Percentiles rank a stretch among this genome's conserved stretches.
phyloP scores from a whole-genome alignment of 2,329 filamentous ascomycete genomes.

The Monilinia laxa region DNA sequence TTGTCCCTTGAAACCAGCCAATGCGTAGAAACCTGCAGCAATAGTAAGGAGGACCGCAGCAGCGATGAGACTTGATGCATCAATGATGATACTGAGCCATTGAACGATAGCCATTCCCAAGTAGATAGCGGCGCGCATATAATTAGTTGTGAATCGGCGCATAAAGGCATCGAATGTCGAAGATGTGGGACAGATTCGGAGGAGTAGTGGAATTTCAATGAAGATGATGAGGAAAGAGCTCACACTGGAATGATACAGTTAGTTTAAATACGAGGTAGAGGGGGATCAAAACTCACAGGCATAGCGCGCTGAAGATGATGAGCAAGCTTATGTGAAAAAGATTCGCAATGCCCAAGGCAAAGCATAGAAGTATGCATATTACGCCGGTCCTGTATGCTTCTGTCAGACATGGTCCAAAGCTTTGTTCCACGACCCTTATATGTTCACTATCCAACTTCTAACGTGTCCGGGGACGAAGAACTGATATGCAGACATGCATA shows the following conservation, averaged over 20 bases:
- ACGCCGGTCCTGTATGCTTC: conserved; percentile 59
- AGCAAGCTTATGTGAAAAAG: conserved; percentile 56
- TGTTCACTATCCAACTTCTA: background rate
- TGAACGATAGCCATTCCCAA: conserved; percentile 75
- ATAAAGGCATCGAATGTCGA: conserved; percentile 84
- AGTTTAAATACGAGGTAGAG: background rate
- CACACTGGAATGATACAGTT: conserved; percentile 48
- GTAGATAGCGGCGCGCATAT: conserved; percentile 91
- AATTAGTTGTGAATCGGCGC: conserved; percentile 91
- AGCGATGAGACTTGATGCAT: conserved; percentile 74
- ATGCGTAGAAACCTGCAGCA: conserved; percentile 75
- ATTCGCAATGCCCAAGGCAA: conserved; percentile 67
- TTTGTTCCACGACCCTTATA: background rate
- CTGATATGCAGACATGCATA: background rate
- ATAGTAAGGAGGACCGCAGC: conserved; percentile 78
- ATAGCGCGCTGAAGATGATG: conserved; percentile 49
- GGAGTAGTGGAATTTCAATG: conserved; percentile 87
- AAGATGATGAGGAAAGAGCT: conserved; percentile 76
- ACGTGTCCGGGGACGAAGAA: background rate
- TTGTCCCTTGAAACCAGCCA: conserved; percentile 79
- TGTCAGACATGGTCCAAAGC: conserved; percentile 27
- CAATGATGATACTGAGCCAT: conserved; percentile 72
- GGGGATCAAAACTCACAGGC: conserved; percentile 49
- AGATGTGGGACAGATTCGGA: conserved; percentile 97
- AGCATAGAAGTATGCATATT: conserved; percentile 68